Conservation (phyloP, 352 stramenopile genomes). For the Aphanomyces stellatus region DNA sequence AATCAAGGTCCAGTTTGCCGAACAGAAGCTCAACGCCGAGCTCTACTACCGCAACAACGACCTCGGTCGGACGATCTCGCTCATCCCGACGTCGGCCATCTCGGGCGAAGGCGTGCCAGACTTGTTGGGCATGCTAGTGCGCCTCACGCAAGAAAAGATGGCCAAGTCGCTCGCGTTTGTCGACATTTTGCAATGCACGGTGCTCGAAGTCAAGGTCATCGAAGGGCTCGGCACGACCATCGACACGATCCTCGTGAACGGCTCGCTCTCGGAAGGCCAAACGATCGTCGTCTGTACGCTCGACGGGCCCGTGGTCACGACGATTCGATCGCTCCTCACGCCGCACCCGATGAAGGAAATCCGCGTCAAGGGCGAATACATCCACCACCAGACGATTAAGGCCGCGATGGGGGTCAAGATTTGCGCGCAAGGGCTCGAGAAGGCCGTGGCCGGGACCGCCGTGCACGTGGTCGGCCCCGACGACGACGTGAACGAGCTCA, state of each 20-base stretch:
- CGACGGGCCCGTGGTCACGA: constrained; percentile 96
- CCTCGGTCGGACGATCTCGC: constrained; percentile 90
- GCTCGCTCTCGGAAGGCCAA: constrained; percentile 91
- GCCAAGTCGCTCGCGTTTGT: constrained; percentile 82
- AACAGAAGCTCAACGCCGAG: constrained; percentile 97
- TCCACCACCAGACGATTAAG: constrained; percentile 97
- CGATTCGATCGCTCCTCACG: constrained; percentile 96
- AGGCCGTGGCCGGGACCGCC: constrained; percentile 96
- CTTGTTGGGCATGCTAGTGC: constrained; percentile 94
- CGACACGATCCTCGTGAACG: constrained; percentile 98
- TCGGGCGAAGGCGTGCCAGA: constrained; percentile 98
- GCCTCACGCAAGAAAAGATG: constrained; percentile 94
- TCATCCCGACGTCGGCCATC: constrained; percentile 98
- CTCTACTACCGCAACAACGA: constrained; percentile 99
- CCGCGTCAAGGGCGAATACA: constrained; percentile 88
- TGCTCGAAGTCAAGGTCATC: constrained; percentile 99
- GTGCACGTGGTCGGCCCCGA: constrained; percentile 95
- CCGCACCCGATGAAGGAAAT: constrained; percentile 98
- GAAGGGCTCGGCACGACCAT: constrained; percentile 98
- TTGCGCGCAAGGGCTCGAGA: constrained; percentile 94
- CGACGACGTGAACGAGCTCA: constrained; percentile 97
- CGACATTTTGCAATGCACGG: constrained; percentile 93
- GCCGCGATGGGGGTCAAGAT: constrained; percentile 99
- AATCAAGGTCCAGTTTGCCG: constrained; percentile 93
- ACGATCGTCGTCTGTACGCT: constrained; percentile 98